Evolutionary conservation across 176 grass and related monocot genomes (phyloP), one percentile per base, ranked within the genome.

Genomic region (Eleusine coracana): DNA sequence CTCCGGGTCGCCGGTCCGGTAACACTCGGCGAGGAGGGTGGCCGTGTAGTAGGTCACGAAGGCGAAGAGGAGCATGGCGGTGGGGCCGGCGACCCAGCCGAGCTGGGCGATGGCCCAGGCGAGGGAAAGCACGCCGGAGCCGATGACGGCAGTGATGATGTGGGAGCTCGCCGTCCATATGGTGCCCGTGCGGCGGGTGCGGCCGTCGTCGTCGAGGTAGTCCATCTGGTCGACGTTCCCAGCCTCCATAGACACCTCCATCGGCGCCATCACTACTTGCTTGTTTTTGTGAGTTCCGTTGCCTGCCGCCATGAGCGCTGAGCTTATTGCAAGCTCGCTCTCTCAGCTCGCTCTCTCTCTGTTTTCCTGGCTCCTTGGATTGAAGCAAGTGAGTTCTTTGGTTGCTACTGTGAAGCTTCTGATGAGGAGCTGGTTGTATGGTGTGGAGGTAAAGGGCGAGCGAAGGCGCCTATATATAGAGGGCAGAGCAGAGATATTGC

Each of bases 51-150:
- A 92, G 50, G 80, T 86, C 12, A 88, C 82, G 44, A 85, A 70
- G 10, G 78, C 74, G 86, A 91, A 91, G 18, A 91, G 82, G 3
- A 85, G 27, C 86, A 91, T 91, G 9, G 84, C 90, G 13, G 63
- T 37, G 7, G 90, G 90, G 31, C 90, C 90, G 27, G 79, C 90
- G 1, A 92, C 17, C 90, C 90, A 92, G 0, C 90, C 90, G 34
- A 92, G 90, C 82, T 92, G 90, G 41, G 82, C 90, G 58, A 88
- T 79, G 1, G 90, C 90, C 90, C 90, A 92, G 5, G 90, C 86
- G 1, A 92, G 90, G 0, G 90, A 88, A 2, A 92, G 78, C n/a
- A 88, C 90, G 25, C 90, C 90, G 44, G 90, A 92, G 25, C 90
- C 90, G 67, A 92, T 92, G 0, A 92, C 90, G 6, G 90, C 90